These are phyloP conservation scores for Leishmania turanica DNA, from an alignment of 208 protist genomes.

Conservation along the genomic window DNA sequence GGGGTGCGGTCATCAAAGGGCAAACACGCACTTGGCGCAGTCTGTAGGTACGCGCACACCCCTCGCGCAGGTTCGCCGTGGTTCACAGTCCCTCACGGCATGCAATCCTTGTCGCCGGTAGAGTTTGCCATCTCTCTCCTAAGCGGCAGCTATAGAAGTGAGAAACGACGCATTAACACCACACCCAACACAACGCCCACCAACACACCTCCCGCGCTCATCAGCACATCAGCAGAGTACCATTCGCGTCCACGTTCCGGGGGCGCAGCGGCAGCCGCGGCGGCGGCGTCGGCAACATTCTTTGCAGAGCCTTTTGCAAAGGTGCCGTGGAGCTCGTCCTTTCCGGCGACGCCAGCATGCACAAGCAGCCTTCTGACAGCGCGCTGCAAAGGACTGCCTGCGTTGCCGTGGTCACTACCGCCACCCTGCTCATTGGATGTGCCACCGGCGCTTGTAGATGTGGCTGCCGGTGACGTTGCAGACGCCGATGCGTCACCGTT, in stretches of 20 bases:
- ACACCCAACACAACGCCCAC: constrained; percentile 22
- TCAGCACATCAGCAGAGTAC: constrained; percentile 10
- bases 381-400: constrained; percentile 15
- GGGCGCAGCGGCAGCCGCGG: background rate
- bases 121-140: background rate
- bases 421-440: background rate
- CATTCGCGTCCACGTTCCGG: background rate
- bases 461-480: background rate
- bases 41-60: background rate
- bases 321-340: constrained; percentile 2
- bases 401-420: background rate
- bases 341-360: constrained; percentile 14
- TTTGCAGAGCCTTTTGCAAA: background rate
- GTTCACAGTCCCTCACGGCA: background rate
- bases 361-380: constrained; percentile 26
- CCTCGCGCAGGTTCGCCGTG: background rate
- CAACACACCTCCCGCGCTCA: constrained; percentile 16
- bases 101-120: background rate
- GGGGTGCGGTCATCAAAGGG: background rate
- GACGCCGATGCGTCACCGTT: background rate
- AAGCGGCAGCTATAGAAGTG: constrained; percentile 9
- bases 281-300: background rate
- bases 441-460: background rate
- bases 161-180: constrained; percentile 16
- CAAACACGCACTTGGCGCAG: background rate